phyloP scores from a whole-genome alignment of 2,329 filamentous ascomycete species.

The Alternaria tenuissima region DNA sequence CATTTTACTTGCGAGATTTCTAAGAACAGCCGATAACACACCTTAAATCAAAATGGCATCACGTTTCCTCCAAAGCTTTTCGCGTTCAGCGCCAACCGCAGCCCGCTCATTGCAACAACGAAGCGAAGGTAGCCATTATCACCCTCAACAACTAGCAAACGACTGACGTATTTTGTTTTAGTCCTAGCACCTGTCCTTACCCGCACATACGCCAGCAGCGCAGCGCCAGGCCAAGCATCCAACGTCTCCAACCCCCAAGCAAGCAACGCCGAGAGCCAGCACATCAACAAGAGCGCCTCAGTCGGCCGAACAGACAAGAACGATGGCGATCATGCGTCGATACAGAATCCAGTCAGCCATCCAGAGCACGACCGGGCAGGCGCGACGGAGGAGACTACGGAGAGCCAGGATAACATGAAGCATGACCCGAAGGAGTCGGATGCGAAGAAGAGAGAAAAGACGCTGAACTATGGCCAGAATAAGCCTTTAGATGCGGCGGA shows the following conservation, averaged over 20 bases:
- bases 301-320: conserved; percentile 12
- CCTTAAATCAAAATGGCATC: conserved; percentile 8
- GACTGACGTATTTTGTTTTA: neutral
- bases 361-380: conserved; percentile 16
- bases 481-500: conserved; percentile 25
- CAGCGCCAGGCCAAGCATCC: conserved; percentile 19
- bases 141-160: rapidly evolving
- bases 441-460: conserved; percentile 27
- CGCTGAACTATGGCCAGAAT: conserved; percentile 23
- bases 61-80: conserved; percentile 9
- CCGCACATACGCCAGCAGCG: conserved; percentile 16
- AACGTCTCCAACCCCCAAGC: conserved; percentile 24
- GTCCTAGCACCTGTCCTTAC: conserved; percentile 6
- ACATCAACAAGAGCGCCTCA: conserved; percentile 21
- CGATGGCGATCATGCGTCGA: conserved; percentile 17
- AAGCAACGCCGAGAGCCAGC: conserved; percentile 19
- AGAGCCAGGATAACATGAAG: conserved; percentile 31
- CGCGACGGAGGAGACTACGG: conserved; percentile 21
- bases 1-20: rapidly evolving
- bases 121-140: conserved; percentile 5
- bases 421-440: conserved; percentile 27
- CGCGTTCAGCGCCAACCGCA: conserved; percentile 8
- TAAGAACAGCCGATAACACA: neutral
- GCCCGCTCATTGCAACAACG: conserved; percentile 8
- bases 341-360: conserved; percentile 21